Percentiles rank a stretch among this genome's conserved stretches.
Conservation (phyloP, 1,284 basidiomycete species). For the Ganoderma sinense region DNA sequence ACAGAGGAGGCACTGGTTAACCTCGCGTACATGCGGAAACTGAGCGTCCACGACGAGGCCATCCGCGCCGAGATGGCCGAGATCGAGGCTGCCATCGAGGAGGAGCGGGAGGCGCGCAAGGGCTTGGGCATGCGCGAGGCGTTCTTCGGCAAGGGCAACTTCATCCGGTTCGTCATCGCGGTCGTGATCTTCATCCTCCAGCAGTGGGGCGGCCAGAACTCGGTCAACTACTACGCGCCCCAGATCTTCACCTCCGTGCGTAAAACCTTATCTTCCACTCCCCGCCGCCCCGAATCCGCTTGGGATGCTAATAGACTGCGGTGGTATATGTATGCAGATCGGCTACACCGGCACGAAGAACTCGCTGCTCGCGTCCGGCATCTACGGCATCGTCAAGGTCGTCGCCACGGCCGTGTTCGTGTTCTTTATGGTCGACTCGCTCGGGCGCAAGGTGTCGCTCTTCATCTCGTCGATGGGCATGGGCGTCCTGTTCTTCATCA, state of each 20-base stretch:
- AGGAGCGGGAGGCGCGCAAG: slow-evolving; percentile 64
- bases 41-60: slow-evolving; percentile 51
- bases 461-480: slow-evolving; percentile 72
- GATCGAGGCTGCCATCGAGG: slow-evolving; percentile 72
- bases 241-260: slow-evolving; percentile 73
- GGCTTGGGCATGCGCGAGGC: slow-evolving; percentile 67
- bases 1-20: slow-evolving; percentile 43
- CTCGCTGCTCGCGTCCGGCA: slow-evolving; percentile 80
- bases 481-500: slow-evolving; percentile 67
- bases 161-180: slow-evolving; percentile 72
- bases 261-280: slow-evolving; percentile 49
- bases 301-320: slow-evolving; percentile 9
- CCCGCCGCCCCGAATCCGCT: too few relatives aligned
- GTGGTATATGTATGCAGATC: slow-evolving; percentile 58
- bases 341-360: slow-evolving; percentile 67
- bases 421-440: slow-evolving; percentile 60
- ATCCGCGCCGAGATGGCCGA: slow-evolving; percentile 64
- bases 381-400: slow-evolving; percentile 84
- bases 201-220: slow-evolving; percentile 71
- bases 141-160: slow-evolving; percentile 80
- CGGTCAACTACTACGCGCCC: slow-evolving; percentile 81
- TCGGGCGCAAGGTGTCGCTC: slow-evolving; percentile 65
- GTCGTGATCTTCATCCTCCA: slow-evolving; percentile 68
- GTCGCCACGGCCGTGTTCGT: slow-evolving; percentile 75
- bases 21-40: slow-evolving; percentile 65